phyloP scores from a whole-genome alignment of 2,329 filamentous ascomycete species.

The Ophiocordyceps unilateralis region DNA sequence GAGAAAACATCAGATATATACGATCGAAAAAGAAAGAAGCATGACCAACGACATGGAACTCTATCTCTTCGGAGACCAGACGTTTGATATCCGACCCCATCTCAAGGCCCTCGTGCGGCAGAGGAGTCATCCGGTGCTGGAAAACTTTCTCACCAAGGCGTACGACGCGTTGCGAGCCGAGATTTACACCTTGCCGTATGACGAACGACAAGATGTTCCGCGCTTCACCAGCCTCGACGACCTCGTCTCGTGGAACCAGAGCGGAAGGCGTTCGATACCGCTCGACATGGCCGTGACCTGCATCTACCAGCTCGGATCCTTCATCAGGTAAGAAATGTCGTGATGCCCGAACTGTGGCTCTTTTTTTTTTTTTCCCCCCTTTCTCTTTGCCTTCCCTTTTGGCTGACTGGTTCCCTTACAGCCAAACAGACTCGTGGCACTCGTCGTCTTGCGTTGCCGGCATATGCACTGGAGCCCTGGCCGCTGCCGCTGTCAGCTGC shows the following conservation, averaged over 20 bases:
- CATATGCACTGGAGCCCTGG: conserved; percentile 2
- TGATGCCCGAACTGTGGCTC: too few species aligned
- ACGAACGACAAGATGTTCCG: conserved; percentile 1
- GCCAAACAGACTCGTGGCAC: not conserved
- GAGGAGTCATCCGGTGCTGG: conserved; percentile 1
- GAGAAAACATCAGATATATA: too few species aligned
- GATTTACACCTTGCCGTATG: conserved; percentile 1
- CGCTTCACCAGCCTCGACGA: conserved; percentile 2
- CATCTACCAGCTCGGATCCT: conserved; percentile 2
- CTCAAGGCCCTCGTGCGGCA: not conserved
- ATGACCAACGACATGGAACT: conserved; percentile 1
- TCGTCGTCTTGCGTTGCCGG: not conserved
- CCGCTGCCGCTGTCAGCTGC: conserved; percentile 1
- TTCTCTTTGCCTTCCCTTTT: not conserved
- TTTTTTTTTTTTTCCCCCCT: too few species aligned
- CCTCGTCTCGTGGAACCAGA: conserved; percentile 1
- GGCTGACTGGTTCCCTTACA: not conserved
- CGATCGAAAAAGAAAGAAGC: not conserved
- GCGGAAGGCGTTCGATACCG: conserved; percentile 1
- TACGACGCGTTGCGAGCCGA: conserved; percentile 2
- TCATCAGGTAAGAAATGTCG: conserved; percentile 2
- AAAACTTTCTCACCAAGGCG: conserved; percentile 2
- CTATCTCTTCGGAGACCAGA: conserved; percentile 4
- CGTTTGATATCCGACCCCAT: conserved; percentile 1
- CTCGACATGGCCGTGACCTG: conserved; percentile 3